These are phyloP conservation scores for Firmiana major DNA, from an alignment of 345 rosid genomes.

Conservation along the genomic window DNA sequence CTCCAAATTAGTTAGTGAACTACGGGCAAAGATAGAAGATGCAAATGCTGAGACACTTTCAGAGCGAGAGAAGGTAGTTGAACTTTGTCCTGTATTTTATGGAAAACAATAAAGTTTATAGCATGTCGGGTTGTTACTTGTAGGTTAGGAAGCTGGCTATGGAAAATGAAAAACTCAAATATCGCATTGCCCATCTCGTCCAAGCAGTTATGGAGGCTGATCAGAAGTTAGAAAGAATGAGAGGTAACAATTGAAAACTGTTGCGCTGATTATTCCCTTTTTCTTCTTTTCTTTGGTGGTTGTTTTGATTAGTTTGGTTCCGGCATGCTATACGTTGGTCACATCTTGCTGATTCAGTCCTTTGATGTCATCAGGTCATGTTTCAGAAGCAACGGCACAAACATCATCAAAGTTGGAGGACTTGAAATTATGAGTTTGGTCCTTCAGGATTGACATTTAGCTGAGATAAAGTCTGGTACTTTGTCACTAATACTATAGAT, in stretches of 20 bases:
- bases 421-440: not conserved
- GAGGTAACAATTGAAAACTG: no score
- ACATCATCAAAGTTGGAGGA: constrained; percentile 3
- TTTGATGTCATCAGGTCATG: constrained; percentile 10
- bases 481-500: not conserved
- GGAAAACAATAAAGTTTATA: no score
- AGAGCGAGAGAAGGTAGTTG: not conserved
- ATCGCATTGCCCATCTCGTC: no score
- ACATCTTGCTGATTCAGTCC: not conserved
- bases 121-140: no score
- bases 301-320: not conserved
- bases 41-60: not conserved
- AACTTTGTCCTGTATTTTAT: not conserved
- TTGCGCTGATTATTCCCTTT: not conserved
- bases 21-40: constrained; percentile 7
- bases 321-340: not conserved
- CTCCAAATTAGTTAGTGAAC: not conserved
- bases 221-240: no score
- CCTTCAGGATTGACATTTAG: not conserved
- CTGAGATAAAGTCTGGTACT: not conserved
- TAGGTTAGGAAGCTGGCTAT: no score
- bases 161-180: no score
- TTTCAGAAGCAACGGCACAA: constrained; percentile 8
- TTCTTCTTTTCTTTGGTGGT: not conserved
- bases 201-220: no score